Evolutionary conservation across 441 rosid species (phyloP), one percentile per base, ranked within the genome.

Genomic region (Corymbia calophylla): DNA sequence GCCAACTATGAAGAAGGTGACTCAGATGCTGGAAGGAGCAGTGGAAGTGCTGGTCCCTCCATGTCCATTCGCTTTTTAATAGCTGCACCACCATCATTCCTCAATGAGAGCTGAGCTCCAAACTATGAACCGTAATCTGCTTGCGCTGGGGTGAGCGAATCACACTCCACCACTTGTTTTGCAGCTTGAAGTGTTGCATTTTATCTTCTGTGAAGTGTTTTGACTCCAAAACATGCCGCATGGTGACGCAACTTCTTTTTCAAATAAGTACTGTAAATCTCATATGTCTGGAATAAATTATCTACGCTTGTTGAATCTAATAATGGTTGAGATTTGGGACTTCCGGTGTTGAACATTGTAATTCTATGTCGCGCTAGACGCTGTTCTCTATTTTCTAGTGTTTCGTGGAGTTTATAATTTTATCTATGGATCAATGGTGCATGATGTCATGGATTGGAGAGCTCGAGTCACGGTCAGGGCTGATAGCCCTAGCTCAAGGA

Each of bases 21-120:
- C 32, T 4, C 92, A 70, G 47, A 93, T 94, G 94, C 89, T 94
- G 49, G 93, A 93, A 88, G 95, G 93, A 48, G 86, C 89, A 6
- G 53, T 86, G 31, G 87, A 89, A 47, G 93, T 94, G 9, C 29
- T 86, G 2, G n/a, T 54, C 86, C 95, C 94, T 1, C 92, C 93
- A 15, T 70, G 73, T n/a, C 95, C 92, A 31, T 44, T 32, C 53
- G 85, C 92, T 56, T 62, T 64, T 64, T 64, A 15, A 0, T 60
- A 12, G 31, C 68, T 60, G 68, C 68, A 60, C 32, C 32, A 29
- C 5, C 68, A 3, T 62, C 32, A 62, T 29, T 62, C 4, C 68
- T 7, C 4, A 62, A 62, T 62, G 32, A 62, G 68, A 62, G 32
- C 68, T 14, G 68, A 62, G 17, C 68, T 62, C 4, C 32, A 62